These are phyloP conservation scores for Odontarrhena argentea DNA, from an alignment of 345 rosid genomes.

Conservation along the genomic window DNA sequence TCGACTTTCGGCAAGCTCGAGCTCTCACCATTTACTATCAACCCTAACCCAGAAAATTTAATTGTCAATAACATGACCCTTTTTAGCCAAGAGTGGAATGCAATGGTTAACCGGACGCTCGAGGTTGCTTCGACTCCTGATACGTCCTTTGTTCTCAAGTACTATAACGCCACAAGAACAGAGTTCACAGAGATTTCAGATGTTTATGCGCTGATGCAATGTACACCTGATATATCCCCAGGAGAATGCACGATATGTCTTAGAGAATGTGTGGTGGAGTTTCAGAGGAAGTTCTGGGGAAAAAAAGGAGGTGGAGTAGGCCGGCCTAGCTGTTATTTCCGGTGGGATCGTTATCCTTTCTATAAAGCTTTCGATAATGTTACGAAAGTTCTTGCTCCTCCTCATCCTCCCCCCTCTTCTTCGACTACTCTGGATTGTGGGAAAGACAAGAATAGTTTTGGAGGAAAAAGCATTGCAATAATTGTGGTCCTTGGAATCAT, in stretches of 20 bases:
- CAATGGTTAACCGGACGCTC: conserved; percentile 32
- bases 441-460: conserved; percentile 17
- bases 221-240: conserved; percentile 50
- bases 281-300: conserved; percentile 35
- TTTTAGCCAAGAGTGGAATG: conserved; percentile 41
- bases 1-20: conserved; percentile 41
- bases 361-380: conserved; percentile 26
- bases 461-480: conserved; percentile 30
- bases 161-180: conserved; percentile 44
- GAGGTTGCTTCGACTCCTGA: conserved; percentile 38
- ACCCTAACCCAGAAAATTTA: conserved; percentile 13
- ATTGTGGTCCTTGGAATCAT: conserved; percentile 37
- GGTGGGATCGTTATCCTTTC: conserved; percentile 55
- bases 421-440: conserved; percentile 1
- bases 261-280: background rate
- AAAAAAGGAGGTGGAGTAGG: conserved; percentile 45
- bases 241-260: conserved; percentile 40
- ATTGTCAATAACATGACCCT: conserved; percentile 13
- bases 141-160: conserved; percentile 44
- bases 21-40: background rate
- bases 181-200: conserved; percentile 6
- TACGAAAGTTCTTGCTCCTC: conserved; percentile 29
- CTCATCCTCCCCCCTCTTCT: conserved; percentile 12
- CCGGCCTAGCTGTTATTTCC: conserved; percentile 47
- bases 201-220: conserved; percentile 48